Evolutionary conservation across 2,329 filamentous ascomycete genomes (phyloP).

Genomic region (Tolypocladium pustulatum): DNA sequence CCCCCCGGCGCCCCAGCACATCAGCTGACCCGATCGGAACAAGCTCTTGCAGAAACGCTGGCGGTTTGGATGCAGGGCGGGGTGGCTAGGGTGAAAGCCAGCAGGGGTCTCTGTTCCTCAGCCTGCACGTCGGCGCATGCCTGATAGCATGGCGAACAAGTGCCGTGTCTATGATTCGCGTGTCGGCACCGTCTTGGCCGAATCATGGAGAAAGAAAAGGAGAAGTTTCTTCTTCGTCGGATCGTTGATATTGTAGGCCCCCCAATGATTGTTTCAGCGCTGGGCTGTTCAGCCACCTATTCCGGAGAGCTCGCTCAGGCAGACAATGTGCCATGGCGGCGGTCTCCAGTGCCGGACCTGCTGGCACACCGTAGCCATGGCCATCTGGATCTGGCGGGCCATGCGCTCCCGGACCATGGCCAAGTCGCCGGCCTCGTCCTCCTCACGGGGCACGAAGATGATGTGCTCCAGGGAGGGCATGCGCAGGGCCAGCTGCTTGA

Average conservation of each 20-base stretch:
- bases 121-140: not conserved
- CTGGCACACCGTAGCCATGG: conserved; percentile 20
- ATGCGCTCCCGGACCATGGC: conserved; percentile 22
- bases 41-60: not conserved
- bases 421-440: conserved; percentile 19
- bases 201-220: not conserved
- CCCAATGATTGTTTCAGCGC: not conserved
- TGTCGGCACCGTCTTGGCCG: not conserved
- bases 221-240: not conserved
- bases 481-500: conserved; percentile 25
- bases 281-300: conserved; percentile 2
- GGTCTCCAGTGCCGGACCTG: conserved; percentile 20
- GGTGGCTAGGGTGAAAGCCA: not conserved
- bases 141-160: not conserved
- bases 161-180: not conserved
- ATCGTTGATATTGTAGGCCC: not conserved
- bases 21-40: not conserved
- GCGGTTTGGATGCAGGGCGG: not conserved
- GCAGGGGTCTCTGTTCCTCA: not conserved
- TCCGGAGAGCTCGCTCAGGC: conserved; percentile 14
- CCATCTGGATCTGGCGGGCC: conserved; percentile 24
- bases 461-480: conserved; percentile 31
- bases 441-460: conserved; percentile 31
- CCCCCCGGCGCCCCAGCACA: not conserved
- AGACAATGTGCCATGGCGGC: conserved; percentile 27